These are phyloP conservation scores for Chrysoporthe cubensis DNA, from an alignment of 2,329 filamentous ascomycete genomes.

Conservation along the genomic window DNA sequence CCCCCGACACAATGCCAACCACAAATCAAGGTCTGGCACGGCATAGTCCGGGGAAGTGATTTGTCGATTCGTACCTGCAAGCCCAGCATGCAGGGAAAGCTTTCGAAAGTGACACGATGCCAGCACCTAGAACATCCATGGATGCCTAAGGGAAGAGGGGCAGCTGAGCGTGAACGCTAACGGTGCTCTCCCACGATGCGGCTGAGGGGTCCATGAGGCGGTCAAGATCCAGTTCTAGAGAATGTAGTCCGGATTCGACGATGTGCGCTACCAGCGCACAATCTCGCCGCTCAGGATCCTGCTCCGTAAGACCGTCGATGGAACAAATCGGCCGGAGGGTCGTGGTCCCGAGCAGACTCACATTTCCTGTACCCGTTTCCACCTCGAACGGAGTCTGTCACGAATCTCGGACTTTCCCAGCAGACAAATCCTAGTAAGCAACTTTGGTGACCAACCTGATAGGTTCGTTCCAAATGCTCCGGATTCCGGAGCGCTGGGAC, in stretches of 20 bases:
- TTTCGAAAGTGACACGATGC: background rate
- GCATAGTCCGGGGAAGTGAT: background rate
- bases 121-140: background rate
- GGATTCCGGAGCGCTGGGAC: conserved; percentile 1
- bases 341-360: background rate
- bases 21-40: background rate
- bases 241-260: too few species aligned
- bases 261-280: too few species aligned
- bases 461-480: conserved; percentile 8
- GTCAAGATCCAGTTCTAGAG: too few species aligned
- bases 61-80: conserved; percentile 17
- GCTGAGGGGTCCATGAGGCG: background rate
- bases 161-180: background rate
- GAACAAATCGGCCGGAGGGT: background rate
- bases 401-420: background rate
- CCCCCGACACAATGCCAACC: background rate
- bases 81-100: background rate
- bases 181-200: background rate
- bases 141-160: background rate
- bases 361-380: background rate
- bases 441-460: background rate
- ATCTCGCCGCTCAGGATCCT: too few species aligned
- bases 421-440: background rate
- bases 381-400: background rate
- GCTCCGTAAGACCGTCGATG: too few species aligned